These are phyloP conservation scores for Kwoniella heveanensis DNA, from an alignment of 768 basidiomycete species.

Conservation along the genomic window DNA sequence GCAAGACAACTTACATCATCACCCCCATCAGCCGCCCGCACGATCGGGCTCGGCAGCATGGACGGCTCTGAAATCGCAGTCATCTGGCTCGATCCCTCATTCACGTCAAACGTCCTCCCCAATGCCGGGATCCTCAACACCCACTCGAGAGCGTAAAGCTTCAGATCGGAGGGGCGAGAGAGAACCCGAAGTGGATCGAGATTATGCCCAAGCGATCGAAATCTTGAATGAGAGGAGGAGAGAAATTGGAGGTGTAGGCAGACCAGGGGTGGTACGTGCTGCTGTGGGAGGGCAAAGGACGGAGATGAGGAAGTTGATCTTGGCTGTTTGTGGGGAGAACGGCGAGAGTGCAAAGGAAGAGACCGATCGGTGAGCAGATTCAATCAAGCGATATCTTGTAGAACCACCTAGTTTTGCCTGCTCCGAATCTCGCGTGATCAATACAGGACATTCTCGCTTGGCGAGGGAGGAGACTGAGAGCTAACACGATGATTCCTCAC, in stretches of 20 bases:
- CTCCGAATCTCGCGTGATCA: too few species aligned
- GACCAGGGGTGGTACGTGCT: slow-evolving; percentile 13
- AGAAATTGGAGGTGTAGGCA: slow-evolving; percentile 16
- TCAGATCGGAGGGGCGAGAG: slow-evolving; percentile 22
- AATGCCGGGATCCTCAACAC: slow-evolving; percentile 16
- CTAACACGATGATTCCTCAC: not conserved
- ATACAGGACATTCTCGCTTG: too few species aligned
- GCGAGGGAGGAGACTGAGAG: too few species aligned
- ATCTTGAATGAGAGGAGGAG: slow-evolving; percentile 10
- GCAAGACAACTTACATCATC: not conserved
- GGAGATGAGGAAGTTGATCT: slow-evolving; percentile 45
- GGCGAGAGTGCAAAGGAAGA: slow-evolving; percentile 31
- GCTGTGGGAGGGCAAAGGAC: slow-evolving; percentile 13
- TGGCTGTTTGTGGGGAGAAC: slow-evolving; percentile 44
- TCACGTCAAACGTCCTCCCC: slow-evolving; percentile 17
- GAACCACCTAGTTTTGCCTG: too few species aligned
- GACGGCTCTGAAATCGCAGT: slow-evolving; percentile 23
- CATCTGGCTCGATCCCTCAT: slow-evolving; percentile 11
- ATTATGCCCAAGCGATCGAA: slow-evolving; percentile 20
- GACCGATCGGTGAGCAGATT: slow-evolving; percentile 33
- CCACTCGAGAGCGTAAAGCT: slow-evolving; percentile 14
- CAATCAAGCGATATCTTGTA: not conserved
- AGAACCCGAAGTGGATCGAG: slow-evolving; percentile 6
- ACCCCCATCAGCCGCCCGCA: slow-evolving; percentile 10
- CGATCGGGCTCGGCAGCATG: slow-evolving; percentile 22